Conservation (phyloP, 1,284 basidiomycete genomes). For the Fomitopsis pinicola region DNA sequence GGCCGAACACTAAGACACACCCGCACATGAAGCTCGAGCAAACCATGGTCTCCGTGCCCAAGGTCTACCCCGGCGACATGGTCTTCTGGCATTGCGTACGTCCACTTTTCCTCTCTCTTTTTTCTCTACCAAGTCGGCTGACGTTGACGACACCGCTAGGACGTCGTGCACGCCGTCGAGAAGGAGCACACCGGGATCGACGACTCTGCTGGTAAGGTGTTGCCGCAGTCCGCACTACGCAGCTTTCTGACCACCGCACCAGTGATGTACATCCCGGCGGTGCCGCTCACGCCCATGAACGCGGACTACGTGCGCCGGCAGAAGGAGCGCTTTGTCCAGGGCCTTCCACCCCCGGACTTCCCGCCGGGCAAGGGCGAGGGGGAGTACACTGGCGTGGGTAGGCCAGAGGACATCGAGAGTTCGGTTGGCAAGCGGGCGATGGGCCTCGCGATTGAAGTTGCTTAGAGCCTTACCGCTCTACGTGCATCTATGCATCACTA, state of each 20-base stretch:
- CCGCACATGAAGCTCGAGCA: slow-evolving; percentile 67
- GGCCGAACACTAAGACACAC: slow-evolving; percentile 48
- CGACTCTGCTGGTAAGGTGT: slow-evolving; percentile 62
- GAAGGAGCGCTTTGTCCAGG: slow-evolving; percentile 52
- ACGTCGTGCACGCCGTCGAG: slow-evolving; percentile 82
- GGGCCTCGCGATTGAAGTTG: slow-evolving; percentile 37
- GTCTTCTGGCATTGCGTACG: slow-evolving; percentile 82
- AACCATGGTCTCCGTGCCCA: slow-evolving; percentile 74
- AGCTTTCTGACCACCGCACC: background rate
- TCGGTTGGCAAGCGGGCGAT: slow-evolving; percentile 49
- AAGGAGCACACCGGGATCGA: slow-evolving; percentile 57
- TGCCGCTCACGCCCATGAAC: slow-evolving; percentile 67
- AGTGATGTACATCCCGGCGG: slow-evolving; percentile 83
- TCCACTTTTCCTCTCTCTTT: background rate
- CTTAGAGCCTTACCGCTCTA: slow-evolving; percentile 11
- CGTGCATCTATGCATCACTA: background rate
- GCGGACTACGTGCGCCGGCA: slow-evolving; percentile 62
- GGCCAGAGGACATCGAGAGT: slow-evolving; percentile 42
- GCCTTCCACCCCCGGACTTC: slow-evolving; percentile 72
- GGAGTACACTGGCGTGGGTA: slow-evolving; percentile 47
- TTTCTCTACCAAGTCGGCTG: background rate
- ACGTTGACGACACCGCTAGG: slow-evolving; percentile 26
- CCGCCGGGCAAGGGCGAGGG: slow-evolving; percentile 57
- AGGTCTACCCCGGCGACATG: slow-evolving; percentile 76
- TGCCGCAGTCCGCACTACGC: background rate